Evolutionary conservation across 768 basidiomycete species (phyloP), one percentile per base, ranked within the genome.

Genomic region (Mycena floridula): DNA sequence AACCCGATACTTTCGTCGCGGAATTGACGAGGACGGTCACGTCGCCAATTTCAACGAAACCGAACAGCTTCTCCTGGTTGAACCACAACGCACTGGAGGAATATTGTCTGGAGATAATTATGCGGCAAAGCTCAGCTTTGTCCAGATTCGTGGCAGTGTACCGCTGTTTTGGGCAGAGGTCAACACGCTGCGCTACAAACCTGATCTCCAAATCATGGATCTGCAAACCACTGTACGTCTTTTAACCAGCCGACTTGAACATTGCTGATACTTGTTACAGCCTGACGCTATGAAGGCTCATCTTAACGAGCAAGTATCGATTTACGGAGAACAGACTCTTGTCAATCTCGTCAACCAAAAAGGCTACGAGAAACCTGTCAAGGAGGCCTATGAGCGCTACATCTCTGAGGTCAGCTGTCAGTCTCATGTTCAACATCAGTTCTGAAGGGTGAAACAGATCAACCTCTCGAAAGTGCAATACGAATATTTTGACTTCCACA

Each of bases 31-130:
- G 16, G 71, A 86, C 7, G 96, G 94, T 2, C 79, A 97, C 59
- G 89, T 89, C 32, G 91, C 93, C 46, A 99, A 99, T 64, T 98
- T 91, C 67, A 96, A 97, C 60, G 96, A 99, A 64, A 95, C 96
- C 5, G 96, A 99, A 59, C 96, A 98, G 60, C 71, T 99, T 47
- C 68, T 95, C 22, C 71, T 95, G 13, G 73, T 94, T 11, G 88
- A 91, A 48, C 73, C 70, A 39, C 71, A 69, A 38, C 57, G 61
- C 30, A 66, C 68, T 24, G 64, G 64, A 21, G 70, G 69, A 27
- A 62, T 64, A 21, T 62, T 63, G 30, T 57, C 61, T 40, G 54
- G 63, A 15, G 77, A 76, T 43, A 75, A 75, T 8, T 76, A 70
- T 44, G 75, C 71, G 2, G 68, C 72, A 12, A 79, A 81, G 60